Evolutionary conservation across 2,329 filamentous ascomycete genomes (phyloP), one percentile per base, ranked within the genome.

Genomic region (Fusarium cicatricum): DNA sequence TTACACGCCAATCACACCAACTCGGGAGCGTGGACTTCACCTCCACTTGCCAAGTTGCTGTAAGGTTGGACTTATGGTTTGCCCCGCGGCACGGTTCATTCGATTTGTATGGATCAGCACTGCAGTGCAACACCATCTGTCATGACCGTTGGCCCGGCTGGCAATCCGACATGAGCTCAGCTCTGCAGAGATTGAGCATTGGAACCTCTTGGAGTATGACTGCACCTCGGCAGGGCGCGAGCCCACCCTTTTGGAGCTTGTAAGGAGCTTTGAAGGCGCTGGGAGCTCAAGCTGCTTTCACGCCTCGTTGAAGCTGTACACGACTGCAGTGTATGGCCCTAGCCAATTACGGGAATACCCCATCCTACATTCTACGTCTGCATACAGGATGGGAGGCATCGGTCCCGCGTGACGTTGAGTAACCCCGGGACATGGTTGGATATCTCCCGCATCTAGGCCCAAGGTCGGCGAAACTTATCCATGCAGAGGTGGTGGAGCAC

Each of bases 361-460:
- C 31, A 42, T 60, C 36, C 51, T 45, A 54, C 58, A 53, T 37
- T 26, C 28, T 32, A 54, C 44, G 56, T 55, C 43, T 34, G 28
- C 43, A 52, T 66, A 66, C 64, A 65, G 66, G 64, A 65, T 65
- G 60, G 58, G 47, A 42, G 47, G 41, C 34, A 47, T 55, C 43
- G 48, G 49, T 52, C 54, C 52, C 55, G 50, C 52, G 60, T 62
- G 62, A 64, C 48, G 41, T 47, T 51, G 41, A 23, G 37, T 57
- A 33, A 48, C 29, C 48, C 46, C 41, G 42, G 31, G 31, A 36
- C 33, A 21, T 62, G 57, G 56, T 66, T 56, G 64, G 55, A 48
- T 34, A 21, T 54, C 36, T 33, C 15, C 16, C 33, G 28, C 31
- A 29, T 36, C 42, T 11, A 37, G 40, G 46, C 37, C 45, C 47